Evolutionary conservation across 1,284 basidiomycete species (phyloP).

Genomic region (Rhodotorula sp.): DNA sequence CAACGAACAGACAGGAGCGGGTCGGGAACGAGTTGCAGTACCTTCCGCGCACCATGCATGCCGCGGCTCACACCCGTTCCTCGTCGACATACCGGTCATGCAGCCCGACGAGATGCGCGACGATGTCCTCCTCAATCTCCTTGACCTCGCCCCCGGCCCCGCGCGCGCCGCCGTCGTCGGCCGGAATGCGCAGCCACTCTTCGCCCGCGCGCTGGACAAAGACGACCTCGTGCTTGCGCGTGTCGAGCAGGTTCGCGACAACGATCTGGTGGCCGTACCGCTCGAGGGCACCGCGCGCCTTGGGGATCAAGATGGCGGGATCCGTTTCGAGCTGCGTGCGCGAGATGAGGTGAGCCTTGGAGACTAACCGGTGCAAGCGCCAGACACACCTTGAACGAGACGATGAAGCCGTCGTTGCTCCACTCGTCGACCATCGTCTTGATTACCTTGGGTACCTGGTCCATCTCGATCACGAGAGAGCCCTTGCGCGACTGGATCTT

Average conservation of each 20-base stretch:
- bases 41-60: no score
- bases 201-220: slow-evolving; percentile 68
- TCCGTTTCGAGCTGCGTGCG: slow-evolving; percentile 85
- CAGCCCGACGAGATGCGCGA: slow-evolving; percentile 69
- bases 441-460: slow-evolving; percentile 95
- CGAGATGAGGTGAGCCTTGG: neutral
- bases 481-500: slow-evolving; percentile 97
- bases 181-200: slow-evolving; percentile 49
- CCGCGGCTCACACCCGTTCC: neutral
- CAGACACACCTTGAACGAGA: slow-evolving; percentile 84
- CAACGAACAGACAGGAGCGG: no score
- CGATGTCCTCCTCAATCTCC: slow-evolving; percentile 90
- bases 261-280: slow-evolving; percentile 97
- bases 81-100: slow-evolving; percentile 56
- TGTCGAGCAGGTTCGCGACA: slow-evolving; percentile 89
- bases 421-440: slow-evolving; percentile 91
- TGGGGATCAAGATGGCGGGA: slow-evolving; percentile 75
- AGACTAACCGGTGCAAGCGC: neutral
- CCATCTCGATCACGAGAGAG: slow-evolving; percentile 92
- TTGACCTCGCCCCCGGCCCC: slow-evolving; percentile 44
- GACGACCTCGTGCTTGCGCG: slow-evolving; percentile 86
- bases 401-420: slow-evolving; percentile 86
- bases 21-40: no score
- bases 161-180: slow-evolving; percentile 41
- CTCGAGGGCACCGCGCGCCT: slow-evolving; percentile 81